Conservation (phyloP, 2,329 filamentous ascomycete genomes). For the Fusarium verrucosum region DNA sequence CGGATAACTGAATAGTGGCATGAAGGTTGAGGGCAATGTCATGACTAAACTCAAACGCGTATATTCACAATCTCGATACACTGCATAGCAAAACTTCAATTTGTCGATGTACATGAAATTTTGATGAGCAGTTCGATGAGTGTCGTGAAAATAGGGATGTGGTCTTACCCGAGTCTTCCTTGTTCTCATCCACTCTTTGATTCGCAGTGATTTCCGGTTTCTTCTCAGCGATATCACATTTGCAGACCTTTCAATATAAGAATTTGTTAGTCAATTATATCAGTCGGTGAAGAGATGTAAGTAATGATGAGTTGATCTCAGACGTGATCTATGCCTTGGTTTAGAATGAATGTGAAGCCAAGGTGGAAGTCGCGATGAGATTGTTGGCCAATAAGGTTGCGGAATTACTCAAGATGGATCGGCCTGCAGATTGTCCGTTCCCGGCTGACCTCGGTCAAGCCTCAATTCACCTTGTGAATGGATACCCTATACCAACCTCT, state of each 20-base stretch:
- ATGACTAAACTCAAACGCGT: no score
- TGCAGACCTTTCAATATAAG: not conserved
- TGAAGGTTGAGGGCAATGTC: not conserved
- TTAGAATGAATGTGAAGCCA: conserved; percentile 34
- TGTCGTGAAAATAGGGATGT: not conserved
- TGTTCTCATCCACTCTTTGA: conserved; percentile 27
- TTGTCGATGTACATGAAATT: no score
- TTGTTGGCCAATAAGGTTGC: conserved; percentile 37
- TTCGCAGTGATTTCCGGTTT: not conserved
- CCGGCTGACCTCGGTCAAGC: conserved; percentile 14
- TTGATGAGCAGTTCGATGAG: not conserved
- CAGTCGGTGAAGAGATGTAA: conserved; percentile 1
- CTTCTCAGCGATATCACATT: not conserved
- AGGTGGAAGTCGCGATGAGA: conserved; percentile 32
- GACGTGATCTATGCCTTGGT: conserved; percentile 15
- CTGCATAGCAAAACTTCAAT: no score
- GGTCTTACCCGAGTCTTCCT: conserved; percentile 22
- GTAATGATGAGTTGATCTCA: conserved; percentile 27
- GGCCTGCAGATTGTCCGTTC: conserved; percentile 40
- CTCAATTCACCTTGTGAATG: not conserved
- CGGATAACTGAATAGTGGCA: not conserved
- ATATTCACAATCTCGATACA: not conserved
- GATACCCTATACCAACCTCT: conserved; percentile 21
- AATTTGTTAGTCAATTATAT: not conserved
- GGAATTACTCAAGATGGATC: conserved; percentile 1